Percentiles rank a stretch among this genome's conserved stretches.
Conservation (phyloP, 2,329 filamentous ascomycete species). For the Passalora sequoiae region DNA sequence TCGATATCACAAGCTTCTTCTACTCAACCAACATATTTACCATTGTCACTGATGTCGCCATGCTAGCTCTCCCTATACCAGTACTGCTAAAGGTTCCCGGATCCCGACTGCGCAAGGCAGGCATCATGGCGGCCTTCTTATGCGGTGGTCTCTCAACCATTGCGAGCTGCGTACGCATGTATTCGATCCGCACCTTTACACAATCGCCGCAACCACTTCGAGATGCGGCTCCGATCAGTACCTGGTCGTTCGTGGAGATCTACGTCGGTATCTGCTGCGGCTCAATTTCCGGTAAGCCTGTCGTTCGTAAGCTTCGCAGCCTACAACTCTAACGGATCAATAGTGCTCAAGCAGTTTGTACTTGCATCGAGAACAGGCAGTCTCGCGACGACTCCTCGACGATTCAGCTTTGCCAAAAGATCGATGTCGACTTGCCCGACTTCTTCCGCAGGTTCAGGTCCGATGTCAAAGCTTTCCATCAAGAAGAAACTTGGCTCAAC, state of each 20-base stretch:
- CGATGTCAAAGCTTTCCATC: background rate
- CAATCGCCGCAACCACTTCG: slow-evolving; percentile 25
- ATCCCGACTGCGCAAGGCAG: slow-evolving; percentile 31
- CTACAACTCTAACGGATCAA: no score
- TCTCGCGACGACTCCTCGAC: background rate
- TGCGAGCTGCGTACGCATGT: slow-evolving; percentile 29
- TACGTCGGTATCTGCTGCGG: slow-evolving; percentile 32
- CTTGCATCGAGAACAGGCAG: slow-evolving; percentile 1
- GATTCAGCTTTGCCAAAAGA: background rate
- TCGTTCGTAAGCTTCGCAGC: no score
- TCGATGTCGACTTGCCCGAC: slow-evolving; percentile 1
- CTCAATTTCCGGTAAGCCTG: no score
- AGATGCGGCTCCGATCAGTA: slow-evolving; percentile 28
- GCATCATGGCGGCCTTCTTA: slow-evolving; percentile 29
- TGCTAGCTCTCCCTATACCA: slow-evolving; percentile 37
- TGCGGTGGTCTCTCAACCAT: slow-evolving; percentile 26
- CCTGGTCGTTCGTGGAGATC: slow-evolving; percentile 33
- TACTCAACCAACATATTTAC: slow-evolving; percentile 34
- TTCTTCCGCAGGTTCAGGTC: slow-evolving; percentile 3
- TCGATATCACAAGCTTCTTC: slow-evolving; percentile 34
- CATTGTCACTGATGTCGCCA: slow-evolving; percentile 35
- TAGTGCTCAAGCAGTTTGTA: slow-evolving; percentile 14
- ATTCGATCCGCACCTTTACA: slow-evolving; percentile 29
- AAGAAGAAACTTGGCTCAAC: background rate
- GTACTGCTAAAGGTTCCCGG: slow-evolving; percentile 37